These are phyloP conservation scores for Rhamnella rubrinervis DNA, from an alignment of 331 rosid genomes.

Conservation along the genomic window DNA sequence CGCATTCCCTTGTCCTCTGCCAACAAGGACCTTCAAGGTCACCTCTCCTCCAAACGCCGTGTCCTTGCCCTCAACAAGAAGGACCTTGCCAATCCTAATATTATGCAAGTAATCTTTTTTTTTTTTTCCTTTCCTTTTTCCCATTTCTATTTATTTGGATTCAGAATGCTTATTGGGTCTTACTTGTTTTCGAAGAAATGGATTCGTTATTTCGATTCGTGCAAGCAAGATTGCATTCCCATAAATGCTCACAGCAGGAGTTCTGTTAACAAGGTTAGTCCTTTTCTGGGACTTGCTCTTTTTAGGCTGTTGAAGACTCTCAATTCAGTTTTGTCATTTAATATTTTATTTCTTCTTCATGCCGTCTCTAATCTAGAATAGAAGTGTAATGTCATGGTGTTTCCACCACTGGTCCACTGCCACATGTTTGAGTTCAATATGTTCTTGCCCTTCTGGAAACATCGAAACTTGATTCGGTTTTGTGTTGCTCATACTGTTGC, in stretches of 20 bases:
- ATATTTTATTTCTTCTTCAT: no score
- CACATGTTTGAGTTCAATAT: no score
- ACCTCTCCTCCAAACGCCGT: conserved; percentile 69
- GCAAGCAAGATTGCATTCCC: conserved; percentile 67
- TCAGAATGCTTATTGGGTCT: background rate
- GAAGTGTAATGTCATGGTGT: no score
- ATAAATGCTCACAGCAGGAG: conserved; percentile 76
- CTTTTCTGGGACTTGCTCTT: no score
- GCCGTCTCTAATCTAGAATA: no score
- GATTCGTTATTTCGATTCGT: conserved; percentile 55
- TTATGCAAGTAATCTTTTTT: conserved; percentile 55
- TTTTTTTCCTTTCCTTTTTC: background rate
- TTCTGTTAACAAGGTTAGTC: conserved; percentile 63
- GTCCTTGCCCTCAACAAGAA: conserved; percentile 78
- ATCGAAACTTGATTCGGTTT: no score
- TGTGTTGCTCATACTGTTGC: background rate
- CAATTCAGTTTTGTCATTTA: no score
- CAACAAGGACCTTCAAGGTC: conserved; percentile 64
- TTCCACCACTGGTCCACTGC: no score
- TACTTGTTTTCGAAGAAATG: conserved; percentile 53
- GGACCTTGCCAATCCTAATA: conserved; percentile 86
- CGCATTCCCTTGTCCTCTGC: conserved; percentile 88
- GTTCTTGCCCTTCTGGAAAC: no score
- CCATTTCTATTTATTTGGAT: background rate
- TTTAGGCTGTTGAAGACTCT: background rate